These are phyloP conservation scores for Ganoderma leucocontextum DNA, from an alignment of 1,284 basidiomycete genomes.

Conservation along the genomic window DNA sequence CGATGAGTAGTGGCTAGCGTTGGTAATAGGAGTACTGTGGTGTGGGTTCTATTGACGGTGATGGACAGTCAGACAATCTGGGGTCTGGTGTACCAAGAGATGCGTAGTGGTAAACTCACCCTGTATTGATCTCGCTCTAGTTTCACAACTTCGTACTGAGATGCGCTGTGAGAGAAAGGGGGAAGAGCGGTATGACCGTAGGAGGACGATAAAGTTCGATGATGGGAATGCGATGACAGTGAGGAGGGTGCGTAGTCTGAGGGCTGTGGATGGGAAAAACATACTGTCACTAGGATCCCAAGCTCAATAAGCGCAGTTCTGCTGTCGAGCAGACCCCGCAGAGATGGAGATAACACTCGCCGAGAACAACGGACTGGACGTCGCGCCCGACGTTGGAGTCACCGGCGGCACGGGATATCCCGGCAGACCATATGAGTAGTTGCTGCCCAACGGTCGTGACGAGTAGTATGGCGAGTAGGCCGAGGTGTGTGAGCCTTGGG, in stretches of 20 bases:
- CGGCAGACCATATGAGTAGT: constrained; percentile 45
- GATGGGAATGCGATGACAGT: constrained; percentile 28
- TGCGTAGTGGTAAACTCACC: constrained; percentile 46
- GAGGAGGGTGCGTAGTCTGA: constrained; percentile 52
- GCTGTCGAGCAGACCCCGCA: constrained; percentile 39
- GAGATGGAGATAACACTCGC: constrained; percentile 67
- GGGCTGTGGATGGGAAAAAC: constrained; percentile 60
- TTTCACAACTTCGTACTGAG: constrained; percentile 46
- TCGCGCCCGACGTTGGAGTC: constrained; percentile 77
- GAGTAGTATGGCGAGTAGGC: constrained; percentile 20
- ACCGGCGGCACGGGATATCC: constrained; percentile 63
- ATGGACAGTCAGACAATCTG: constrained; percentile 1
- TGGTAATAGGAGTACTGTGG: constrained; percentile 38
- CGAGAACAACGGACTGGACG: constrained; percentile 80
- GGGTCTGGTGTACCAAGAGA: not conserved
- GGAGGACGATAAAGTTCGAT: constrained; percentile 34
- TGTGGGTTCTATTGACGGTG: constrained; percentile 25
- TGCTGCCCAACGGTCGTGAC: constrained; percentile 43
- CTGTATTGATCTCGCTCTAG: constrained; percentile 73
- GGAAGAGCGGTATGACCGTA: constrained; percentile 36
- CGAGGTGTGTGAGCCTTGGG: constrained; percentile 8
- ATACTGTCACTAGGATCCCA: no score
- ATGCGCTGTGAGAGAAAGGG: constrained; percentile 40
- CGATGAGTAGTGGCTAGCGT: constrained; percentile 36
- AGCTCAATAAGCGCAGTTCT: constrained; percentile 44